A percentile compares a stretch with the other conserved stretches of the same genome.
These are phyloP conservation scores for Grosmannia serpens DNA, from an alignment of 2,329 filamentous ascomycete genomes.

Conservation along the genomic window DNA sequence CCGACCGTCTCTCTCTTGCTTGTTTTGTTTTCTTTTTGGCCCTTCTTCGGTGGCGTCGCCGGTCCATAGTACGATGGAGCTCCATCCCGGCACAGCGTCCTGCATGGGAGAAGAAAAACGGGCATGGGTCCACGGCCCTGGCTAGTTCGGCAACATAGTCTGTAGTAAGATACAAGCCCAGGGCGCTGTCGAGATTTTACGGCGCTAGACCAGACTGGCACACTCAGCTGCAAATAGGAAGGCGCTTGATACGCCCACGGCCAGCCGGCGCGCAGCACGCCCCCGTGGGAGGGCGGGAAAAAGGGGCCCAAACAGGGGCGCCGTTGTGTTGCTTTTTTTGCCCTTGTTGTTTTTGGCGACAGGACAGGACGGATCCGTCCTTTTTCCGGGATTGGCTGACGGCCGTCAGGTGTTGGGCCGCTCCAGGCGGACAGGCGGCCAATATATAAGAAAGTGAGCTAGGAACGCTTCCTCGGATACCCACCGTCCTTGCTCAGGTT, in stretches of 20 bases:
- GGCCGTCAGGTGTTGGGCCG: neutral
- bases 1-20: neutral
- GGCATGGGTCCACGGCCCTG: neutral
- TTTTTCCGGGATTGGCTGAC: neutral
- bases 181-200: neutral
- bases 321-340: neutral
- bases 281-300: neutral
- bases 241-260: neutral
- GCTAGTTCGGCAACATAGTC: neutral
- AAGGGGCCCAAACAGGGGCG: constrained; percentile 1
- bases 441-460: constrained; percentile 1
- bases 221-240: neutral
- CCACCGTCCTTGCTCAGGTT: neutral
- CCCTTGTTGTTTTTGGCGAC: neutral
- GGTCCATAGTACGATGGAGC: neutral
- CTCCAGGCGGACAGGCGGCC: neutral
- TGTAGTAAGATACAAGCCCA: too few species aligned
- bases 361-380: neutral
- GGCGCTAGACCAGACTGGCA: neutral
- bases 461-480: neutral
- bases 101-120: neutral
- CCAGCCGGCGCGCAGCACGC: neutral
- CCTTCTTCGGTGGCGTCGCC: neutral
- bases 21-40: neutral
- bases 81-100: neutral